Conservation (phyloP, 805 yeast species). For the Cyberlindnera saturnus region DNA sequence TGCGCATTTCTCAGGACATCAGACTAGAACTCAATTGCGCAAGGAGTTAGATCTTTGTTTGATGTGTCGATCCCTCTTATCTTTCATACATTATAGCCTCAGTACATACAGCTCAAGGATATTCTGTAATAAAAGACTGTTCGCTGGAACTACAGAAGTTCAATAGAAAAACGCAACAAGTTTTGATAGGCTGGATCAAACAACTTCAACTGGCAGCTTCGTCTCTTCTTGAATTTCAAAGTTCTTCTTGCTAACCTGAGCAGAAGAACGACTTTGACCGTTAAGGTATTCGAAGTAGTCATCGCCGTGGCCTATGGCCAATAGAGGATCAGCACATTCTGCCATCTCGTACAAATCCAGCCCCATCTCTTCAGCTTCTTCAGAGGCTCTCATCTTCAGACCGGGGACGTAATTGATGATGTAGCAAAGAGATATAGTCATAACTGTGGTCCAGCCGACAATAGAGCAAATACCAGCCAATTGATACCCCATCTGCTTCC, state of each 20-base stretch:
- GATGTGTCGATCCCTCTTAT: too few species aligned
- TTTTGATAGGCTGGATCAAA: too few species aligned
- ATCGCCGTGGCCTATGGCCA: conserved; percentile 1
- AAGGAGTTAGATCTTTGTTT: too few species aligned
- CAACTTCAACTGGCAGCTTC: too few species aligned
- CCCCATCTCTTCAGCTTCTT: conserved; percentile 45
- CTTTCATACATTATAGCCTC: too few species aligned
- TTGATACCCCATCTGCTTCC: conserved; percentile 88
- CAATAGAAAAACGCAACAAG: too few species aligned
- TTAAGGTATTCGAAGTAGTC: conserved; percentile 12
- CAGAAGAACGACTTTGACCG: conserved; percentile 7
- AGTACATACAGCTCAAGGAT: too few species aligned
- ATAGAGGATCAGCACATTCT: conserved; percentile 36
- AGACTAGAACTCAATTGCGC: too few species aligned
- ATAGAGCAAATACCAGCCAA: conserved; percentile 47
- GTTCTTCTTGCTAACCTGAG: neutral
- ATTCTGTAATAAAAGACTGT: too few species aligned
- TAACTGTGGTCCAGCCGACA: conserved; percentile 38
- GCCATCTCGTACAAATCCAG: conserved; percentile 46
- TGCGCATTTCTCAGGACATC: too few species aligned
- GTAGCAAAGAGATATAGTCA: conserved; percentile 38
- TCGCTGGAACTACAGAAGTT: too few species aligned
- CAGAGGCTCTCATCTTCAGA: conserved; percentile 35
- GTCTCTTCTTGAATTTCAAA: too few species aligned
- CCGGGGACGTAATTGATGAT: conserved; percentile 48